Base-by-base conservation (phyloP, 1,284 basidiomycete genomes). In the Tilletia walkeri region DNA sequence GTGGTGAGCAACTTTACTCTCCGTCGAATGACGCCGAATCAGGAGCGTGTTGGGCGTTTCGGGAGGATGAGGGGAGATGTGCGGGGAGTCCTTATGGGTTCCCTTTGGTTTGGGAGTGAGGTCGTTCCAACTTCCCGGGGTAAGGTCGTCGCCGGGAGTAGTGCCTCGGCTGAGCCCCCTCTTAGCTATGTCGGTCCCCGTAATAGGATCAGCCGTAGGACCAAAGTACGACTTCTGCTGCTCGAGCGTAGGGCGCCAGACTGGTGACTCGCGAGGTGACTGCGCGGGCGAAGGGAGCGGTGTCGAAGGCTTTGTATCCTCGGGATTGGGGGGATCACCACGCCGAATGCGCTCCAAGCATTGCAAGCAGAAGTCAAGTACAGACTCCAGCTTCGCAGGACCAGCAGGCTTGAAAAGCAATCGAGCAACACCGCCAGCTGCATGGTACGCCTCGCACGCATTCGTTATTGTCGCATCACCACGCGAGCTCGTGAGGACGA, bases 361-460 rank as follows among this genome's bases (percentile, higher is more conserved):
- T 75, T 91, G 88, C 34, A 92, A 80, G 75, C 89, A 90, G n/a
- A 90, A 88, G 79, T 89, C 89, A 67, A 95, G 85, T 4, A 90
- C 88, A 16, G 87, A 82, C 47, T 89, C 88, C 68, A 96, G 86
- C 41, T 90, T 89, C 66, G 89, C 88, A 0, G 94, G 94, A 0
- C 94, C 93, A 38, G 90, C 90, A 2, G 94, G 94, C 84, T 97
- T 97, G 87, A 91, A 92, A 30, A 95, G 85, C 49, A 94, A 87
- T 16, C 92, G 89, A 82, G 91, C 92, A 83, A 93, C 91, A 39
- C 94, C 93, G 20, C 94, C 94, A n/a, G 89, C 88, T 38, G 86
- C 86, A 79, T 93, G 91, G 79, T 91, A 90, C 34, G 90, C 89
- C 72, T 87, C 88, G 70, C 73, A 89, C 87, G 66, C 89, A 86